phyloP scores from a whole-genome alignment of 805 yeast genomes.

The Metschnikowia lunata region DNA sequence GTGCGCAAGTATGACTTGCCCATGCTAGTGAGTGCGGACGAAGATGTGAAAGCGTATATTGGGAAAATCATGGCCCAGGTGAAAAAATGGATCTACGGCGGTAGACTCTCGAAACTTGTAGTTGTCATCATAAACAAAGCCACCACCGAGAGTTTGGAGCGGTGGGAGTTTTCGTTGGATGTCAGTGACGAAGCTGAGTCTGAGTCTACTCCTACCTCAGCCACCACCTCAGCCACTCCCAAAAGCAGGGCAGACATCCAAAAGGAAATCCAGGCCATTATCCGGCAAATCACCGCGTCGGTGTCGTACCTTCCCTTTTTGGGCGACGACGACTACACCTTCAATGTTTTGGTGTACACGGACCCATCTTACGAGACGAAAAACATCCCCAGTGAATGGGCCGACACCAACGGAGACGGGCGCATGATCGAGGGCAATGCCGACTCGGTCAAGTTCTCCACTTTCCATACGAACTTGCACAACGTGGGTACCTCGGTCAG shows the following conservation, averaged over 20 bases:
- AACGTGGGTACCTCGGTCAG: slow-evolving; percentile 70
- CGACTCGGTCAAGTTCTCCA: slow-evolving; percentile 66
- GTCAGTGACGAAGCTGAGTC: slow-evolving; percentile 23
- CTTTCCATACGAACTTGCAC: slow-evolving; percentile 65
- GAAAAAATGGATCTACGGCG: slow-evolving; percentile 66
- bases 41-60: slow-evolving; percentile 69
- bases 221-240: no score
- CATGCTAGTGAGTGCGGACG: slow-evolving; percentile 66
- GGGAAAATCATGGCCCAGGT: slow-evolving; percentile 60
- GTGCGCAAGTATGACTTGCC: slow-evolving; percentile 78
- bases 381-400: slow-evolving; percentile 78
- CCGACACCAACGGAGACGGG: slow-evolving; percentile 59
- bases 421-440: slow-evolving; percentile 48
- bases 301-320: slow-evolving; percentile 80
- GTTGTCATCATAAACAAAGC: slow-evolving; percentile 70
- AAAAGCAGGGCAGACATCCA: slow-evolving; percentile 51
- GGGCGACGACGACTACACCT: slow-evolving; percentile 55
- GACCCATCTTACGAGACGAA: slow-evolving; percentile 48
- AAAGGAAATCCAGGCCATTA: slow-evolving; percentile 74
- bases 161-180: slow-evolving; percentile 80
- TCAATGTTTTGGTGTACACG: slow-evolving; percentile 81
- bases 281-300: slow-evolving; percentile 85
- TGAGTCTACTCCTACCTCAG: slow-evolving; percentile 2
- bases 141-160: slow-evolving; percentile 64
- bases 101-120: slow-evolving; percentile 62